Base-by-base conservation (phyloP, 2,329 filamentous ascomycete genomes). In the Diaporthe helianthi region DNA sequence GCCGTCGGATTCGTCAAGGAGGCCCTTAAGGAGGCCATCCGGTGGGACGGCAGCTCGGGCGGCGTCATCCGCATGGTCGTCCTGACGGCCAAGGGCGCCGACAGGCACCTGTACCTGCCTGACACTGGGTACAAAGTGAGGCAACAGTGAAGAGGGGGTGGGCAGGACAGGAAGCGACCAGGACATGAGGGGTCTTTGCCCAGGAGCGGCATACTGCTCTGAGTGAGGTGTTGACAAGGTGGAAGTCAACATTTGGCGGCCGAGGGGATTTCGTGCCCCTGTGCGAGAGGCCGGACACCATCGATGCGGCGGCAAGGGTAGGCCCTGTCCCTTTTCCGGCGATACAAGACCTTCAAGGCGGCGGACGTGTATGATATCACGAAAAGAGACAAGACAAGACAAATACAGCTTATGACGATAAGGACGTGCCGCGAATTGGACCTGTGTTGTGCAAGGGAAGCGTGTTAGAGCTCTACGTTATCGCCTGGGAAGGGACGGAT, bases 1-100 rank as follows among this genome's bases (percentile, higher is more conserved):
- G 96, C 96, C 1, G 90, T 99, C 73, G 82, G 90, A 49, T 99
- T 99, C 77, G 96, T 99, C 79, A 98, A 97, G 84, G 92, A 90
- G 58, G 91, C 96, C 38, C 84, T 99, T 78, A 85, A 89, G 77
- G 95, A 99, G 86, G 96, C 96, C 19, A 98, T 99, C 87, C 97
- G 97, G 84, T 99, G 96, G 96, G 96, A 99, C 79, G 96, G 96
- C 73, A 98, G 94, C 85, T 98, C 96, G 3, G 96, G 96, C 74
- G 96, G 96, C 83, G 96, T 99, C 71, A 99, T 99, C 77, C 90
- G 96, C 75, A 93, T 99, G 93, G 95, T 98, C 72, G 96, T 99
- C 70, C 83, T 99, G 82, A 99, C 95, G 72, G 90, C 90, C 76
- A 89, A 92, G 78, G 96, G 96, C 44, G 94, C 95, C 8, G 90